phyloP scores from a whole-genome alignment of 225 moss, liverwort and hornwort genomes.

The Thuidium tamariscinum region DNA sequence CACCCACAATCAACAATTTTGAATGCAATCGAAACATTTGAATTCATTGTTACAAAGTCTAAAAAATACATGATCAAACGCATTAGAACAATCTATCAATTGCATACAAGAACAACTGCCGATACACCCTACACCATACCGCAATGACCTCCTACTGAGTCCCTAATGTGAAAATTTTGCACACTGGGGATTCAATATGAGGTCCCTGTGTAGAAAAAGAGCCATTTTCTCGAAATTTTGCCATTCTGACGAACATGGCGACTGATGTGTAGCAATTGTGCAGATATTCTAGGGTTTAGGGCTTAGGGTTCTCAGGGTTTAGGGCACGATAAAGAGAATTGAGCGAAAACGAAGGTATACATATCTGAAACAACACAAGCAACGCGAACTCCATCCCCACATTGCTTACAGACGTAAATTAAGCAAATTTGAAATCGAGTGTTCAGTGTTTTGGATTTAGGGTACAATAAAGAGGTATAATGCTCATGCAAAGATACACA shows the following conservation, averaged over 20 bases:
- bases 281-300: background rate
- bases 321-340: background rate
- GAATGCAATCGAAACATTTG: background rate
- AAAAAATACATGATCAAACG: background rate
- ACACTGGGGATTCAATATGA: background rate
- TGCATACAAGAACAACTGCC: no score
- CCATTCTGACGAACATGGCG: background rate
- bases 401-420: constrained; percentile 9
- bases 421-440: background rate
- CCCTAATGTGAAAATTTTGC: background rate
- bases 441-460: background rate
- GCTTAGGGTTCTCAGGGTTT: no score
- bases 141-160: background rate
- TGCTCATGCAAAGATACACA: background rate
- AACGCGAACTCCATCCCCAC: background rate
- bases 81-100: background rate
- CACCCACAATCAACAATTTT: background rate
- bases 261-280: no score
- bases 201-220: background rate
- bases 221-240: no score
- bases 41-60: background rate
- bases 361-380: background rate
- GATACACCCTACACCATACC: background rate
- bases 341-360: background rate
- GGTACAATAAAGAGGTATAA: background rate